Evolutionary conservation across 768 basidiomycete genomes (phyloP), one percentile per base, ranked within the genome.

Genomic region (Tricholoma sp.): DNA sequence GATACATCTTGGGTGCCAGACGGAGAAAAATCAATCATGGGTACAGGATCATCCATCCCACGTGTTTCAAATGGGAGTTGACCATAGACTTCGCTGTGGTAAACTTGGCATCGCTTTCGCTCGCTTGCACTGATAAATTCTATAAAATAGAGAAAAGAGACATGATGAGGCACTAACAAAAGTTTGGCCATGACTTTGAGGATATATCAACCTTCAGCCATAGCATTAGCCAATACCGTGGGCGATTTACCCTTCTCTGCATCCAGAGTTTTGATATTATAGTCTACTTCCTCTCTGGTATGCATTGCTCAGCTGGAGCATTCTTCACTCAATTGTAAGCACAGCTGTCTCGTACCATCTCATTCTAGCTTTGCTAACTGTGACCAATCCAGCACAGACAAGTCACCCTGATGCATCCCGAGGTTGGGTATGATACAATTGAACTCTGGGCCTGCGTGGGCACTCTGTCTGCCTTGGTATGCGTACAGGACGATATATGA

Each of bases 141-240:
- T 19, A 12, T 56, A 58, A 55, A 32, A 31, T 60, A 32, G 39
- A 47, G 24, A 12, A 16, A 27, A 19, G 27, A 57, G 47, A 9
- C 53, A 12, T 52, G 35, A 27, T 24, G 49, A 57, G n/a, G 61
- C 12, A 76, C 86, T 66, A 67, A 93, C 91, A 90, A 86, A 39
- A 95, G 79, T 64, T 89, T 92, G 2, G 89, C 86, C 85, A 98
- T 88, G 16, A 91, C 81, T 66, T 95, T 88, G 3, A 93, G 76
- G 41, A 98, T 86, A 66, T 89, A 89, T 62, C 80, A 84, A 32
- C 82, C 87, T 1, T 79, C 83, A 8, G 84, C 86, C 1, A 73
- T 84, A 29, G 80, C 84, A 1, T 67, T 89, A 18, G 86, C 84
- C 3, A 86, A 88, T 61, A 85, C 84, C 2, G 63, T 89, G 9